These are phyloP conservation scores for Pleomassaria siparia DNA, from an alignment of 2,329 filamentous ascomycete species.

Conservation along the genomic window DNA sequence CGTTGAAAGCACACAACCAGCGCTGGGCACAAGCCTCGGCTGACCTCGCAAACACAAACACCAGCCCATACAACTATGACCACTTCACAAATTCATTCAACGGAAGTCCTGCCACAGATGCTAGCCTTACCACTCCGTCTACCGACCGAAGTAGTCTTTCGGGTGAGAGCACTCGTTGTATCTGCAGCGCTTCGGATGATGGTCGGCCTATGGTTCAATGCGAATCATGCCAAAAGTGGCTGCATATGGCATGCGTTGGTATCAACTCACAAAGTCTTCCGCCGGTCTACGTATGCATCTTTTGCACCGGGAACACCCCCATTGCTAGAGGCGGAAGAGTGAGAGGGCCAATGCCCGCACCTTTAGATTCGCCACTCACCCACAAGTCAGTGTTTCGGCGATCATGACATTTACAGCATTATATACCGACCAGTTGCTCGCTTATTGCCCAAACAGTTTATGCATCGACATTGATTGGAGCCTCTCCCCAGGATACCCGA, in stretches of 20 bases:
- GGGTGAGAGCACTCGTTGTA: slow-evolving; percentile 56
- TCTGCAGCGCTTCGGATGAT: slow-evolving; percentile 58
- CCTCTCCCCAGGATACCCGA: slow-evolving; percentile 18
- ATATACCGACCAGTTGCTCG: not conserved
- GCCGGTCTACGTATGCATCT: slow-evolving; percentile 43
- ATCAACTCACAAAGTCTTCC: slow-evolving; percentile 52
- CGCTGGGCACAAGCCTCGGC: slow-evolving; percentile 49
- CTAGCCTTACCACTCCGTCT: slow-evolving; percentile 52
- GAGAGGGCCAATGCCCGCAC: slow-evolving; percentile 27
- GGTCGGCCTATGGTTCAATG: slow-evolving; percentile 63
- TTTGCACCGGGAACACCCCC: slow-evolving; percentile 43
- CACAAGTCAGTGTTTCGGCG: slow-evolving; percentile 35
- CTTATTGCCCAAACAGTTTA: slow-evolving; percentile 1
- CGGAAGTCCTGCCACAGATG: slow-evolving; percentile 52
- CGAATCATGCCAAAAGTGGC: slow-evolving; percentile 64
- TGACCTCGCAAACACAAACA: slow-evolving; percentile 30
- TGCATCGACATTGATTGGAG: slow-evolving; percentile 1
- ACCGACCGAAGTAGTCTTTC: slow-evolving; percentile 56
- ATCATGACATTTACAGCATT: slow-evolving; percentile 7
- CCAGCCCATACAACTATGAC: slow-evolving; percentile 29
- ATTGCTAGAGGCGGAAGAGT: slow-evolving; percentile 35
- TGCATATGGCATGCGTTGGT: slow-evolving; percentile 61
- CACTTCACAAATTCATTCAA: slow-evolving; percentile 42
- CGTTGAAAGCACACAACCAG: slow-evolving; percentile 48
- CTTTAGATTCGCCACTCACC: slow-evolving; percentile 33